Evolutionary conservation across 2,329 filamentous ascomycete species (phyloP).

Genomic region (Capronia coronata): DNA sequence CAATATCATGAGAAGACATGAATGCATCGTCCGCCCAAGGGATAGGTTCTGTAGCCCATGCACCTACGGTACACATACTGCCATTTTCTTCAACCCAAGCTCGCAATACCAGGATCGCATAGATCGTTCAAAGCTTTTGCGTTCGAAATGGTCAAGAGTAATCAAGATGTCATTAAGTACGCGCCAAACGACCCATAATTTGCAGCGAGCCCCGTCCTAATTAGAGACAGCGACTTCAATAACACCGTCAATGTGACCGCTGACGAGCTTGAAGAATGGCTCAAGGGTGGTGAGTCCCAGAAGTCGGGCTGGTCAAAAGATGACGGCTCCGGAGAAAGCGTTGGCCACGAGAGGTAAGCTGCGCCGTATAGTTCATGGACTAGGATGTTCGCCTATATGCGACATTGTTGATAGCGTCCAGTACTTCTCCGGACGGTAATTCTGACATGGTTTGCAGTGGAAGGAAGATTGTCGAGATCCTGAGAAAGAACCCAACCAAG

Average conservation of each 20-base stretch:
- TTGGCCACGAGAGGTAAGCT: slow-evolving; percentile 53
- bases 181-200: slow-evolving; percentile 1
- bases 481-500: slow-evolving; percentile 54
- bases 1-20: neutral
- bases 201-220: slow-evolving; percentile 33
- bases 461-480: slow-evolving; percentile 56
- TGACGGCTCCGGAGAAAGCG: slow-evolving; percentile 52
- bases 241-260: slow-evolving; percentile 60
- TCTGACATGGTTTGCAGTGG: slow-evolving; percentile 41
- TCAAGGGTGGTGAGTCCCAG: slow-evolving; percentile 52
- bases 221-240: slow-evolving; percentile 53
- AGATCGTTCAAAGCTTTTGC: neutral
- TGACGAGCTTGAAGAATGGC: slow-evolving; percentile 55
- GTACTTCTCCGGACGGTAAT: too few relatives aligned
- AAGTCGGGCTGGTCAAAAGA: slow-evolving; percentile 56
- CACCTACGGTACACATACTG: neutral
- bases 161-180: slow-evolving; percentile 46
- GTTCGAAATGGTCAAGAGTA: slow-evolving; percentile 47
- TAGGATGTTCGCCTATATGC: neutral
- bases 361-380: neutral
- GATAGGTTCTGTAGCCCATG: neutral
- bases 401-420: too few relatives aligned
- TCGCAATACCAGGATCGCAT: neutral
- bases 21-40: neutral
- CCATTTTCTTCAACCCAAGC: neutral